Evolutionary conservation across 2,329 filamentous ascomycete species (phyloP).

Genomic region (Aspergillus sp.): DNA sequence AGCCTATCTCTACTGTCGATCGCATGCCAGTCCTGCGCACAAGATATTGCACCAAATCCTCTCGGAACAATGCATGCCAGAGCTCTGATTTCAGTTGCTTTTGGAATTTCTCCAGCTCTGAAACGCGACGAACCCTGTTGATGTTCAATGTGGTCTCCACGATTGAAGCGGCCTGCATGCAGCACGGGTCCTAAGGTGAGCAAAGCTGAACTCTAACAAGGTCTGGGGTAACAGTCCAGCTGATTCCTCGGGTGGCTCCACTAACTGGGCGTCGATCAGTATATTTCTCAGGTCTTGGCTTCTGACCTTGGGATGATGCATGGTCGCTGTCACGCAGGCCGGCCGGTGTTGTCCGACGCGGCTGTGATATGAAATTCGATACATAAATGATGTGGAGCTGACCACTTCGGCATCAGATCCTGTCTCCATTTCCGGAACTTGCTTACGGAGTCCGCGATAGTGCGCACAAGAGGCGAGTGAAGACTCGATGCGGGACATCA

Average conservation of each 20-base stretch:
- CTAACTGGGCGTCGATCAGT: constrained; percentile 19
- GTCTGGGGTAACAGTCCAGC: constrained; percentile 18
- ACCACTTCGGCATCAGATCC: constrained; percentile 3
- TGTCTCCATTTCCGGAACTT: constrained; percentile 1
- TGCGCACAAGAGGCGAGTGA: constrained; percentile 7
- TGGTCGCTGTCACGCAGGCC: constrained; percentile 15
- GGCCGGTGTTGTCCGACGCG: background rate
- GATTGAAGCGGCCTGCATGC: constrained; percentile 14
- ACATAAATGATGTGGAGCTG: constrained; percentile 24
- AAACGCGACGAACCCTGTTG: constrained; percentile 9
- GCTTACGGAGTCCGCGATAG: background rate
- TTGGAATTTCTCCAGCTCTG: constrained; percentile 4
- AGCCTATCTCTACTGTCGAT: constrained; percentile 8
- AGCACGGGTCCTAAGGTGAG: constrained; percentile 15
- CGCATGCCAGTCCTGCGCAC: constrained; percentile 3
- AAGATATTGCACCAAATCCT: constrained; percentile 6
- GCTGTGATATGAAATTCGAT: constrained; percentile 16
- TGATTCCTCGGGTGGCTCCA: constrained; percentile 5
- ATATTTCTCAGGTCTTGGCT: constrained; percentile 21
- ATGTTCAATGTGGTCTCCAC: constrained; percentile 11
- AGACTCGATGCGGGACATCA: constrained; percentile 3
- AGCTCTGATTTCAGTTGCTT: constrained; percentile 9
- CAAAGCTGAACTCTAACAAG: constrained; percentile 19
- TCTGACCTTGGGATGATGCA: constrained; percentile 13
- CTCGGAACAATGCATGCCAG: background rate